Evolutionary conservation across 1,284 basidiomycete species (phyloP), one percentile per base, ranked within the genome.

Genomic region (Xerocomus nothofagi): DNA sequence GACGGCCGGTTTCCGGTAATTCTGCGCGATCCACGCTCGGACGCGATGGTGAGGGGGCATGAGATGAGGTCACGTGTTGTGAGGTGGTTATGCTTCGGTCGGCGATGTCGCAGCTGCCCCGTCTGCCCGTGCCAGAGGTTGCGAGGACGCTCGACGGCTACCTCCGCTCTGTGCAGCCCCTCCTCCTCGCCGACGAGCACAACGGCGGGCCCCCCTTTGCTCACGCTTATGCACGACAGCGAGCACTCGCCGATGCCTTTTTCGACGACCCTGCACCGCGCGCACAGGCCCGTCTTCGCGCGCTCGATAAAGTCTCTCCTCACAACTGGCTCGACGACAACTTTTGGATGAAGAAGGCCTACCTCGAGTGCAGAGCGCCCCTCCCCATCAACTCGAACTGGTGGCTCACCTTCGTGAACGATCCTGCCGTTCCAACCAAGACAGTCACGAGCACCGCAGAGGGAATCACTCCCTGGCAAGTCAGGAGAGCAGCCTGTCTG

Each of bases 271-370:
- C 63, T 0, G 65, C 48, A 5, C 45, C 26, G 6, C 54, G 45
- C 12, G 65, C 50, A 18, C 94, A 98, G 69, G 83, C 91, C 49
- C 80, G 95, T 43, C 74, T 99, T 45, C 73, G 85, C 62, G 57
- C 91, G 47, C 80, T 98, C 40, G 93, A 98, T 72, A 83, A 80
- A 59, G 74, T 77, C 3, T 95, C 93, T 7, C 90, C 91, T 0
- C 79, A 88, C 70, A 98, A 97, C 69, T 98, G 96, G 96, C 80
- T 99, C 12, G 84, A 97, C 60, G 95, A 98, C 71, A 93, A 91
- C 48, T 88, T 95, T 62, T 98, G 96, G 96, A 75, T 87, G 50
- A 85, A 88, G 58, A 88, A 90, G 58, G 87, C 92, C 0, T 99
- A 98, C 71, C 84, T 93, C 54, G 89, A 93, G 70, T 93, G 88